A percentile compares a stretch with the other conserved stretches of the same genome.
phyloP scores from a whole-genome alignment of 2,329 filamentous ascomycete genomes.

The Fusarium sacchari region DNA sequence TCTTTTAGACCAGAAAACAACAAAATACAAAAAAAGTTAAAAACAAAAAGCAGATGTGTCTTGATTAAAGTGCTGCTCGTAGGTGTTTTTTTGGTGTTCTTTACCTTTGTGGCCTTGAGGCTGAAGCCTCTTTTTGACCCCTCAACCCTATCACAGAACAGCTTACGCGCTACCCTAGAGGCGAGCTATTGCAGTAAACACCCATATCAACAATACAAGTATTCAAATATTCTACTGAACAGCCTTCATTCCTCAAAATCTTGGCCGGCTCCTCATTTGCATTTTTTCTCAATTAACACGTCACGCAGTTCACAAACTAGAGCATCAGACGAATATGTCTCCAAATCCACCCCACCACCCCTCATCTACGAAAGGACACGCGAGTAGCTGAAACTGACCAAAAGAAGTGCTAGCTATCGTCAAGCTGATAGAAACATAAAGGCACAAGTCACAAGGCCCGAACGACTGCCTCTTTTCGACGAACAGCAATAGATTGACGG shows the following conservation, averaged over 20 bases:
- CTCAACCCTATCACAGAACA: too few relatives aligned
- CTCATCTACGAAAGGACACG: too few relatives aligned
- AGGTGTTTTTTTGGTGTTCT: too few relatives aligned
- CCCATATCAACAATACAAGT: background rate
- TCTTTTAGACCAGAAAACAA: background rate
- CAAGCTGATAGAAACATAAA: background rate
- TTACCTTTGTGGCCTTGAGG: too few relatives aligned
- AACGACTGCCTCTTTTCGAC: background rate
- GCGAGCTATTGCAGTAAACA: background rate
- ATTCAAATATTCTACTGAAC: background rate
- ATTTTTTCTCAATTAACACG: background rate
- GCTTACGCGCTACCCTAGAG: background rate
- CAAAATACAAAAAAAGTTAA: background rate
- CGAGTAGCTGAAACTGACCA: too few relatives aligned
- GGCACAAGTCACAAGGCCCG: too few relatives aligned
- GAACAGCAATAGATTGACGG: background rate
- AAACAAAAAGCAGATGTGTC: background rate
- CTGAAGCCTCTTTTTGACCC: too few relatives aligned
- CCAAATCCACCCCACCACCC: too few relatives aligned
- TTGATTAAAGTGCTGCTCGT: background rate
- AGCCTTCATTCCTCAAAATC: background rate
- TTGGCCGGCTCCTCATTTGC: background rate
- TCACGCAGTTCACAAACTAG: background rate
- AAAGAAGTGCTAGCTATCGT: too few relatives aligned
- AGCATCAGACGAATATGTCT: too few relatives aligned